A percentile compares a stretch with the other conserved stretches of the same genome.
phyloP scores from a whole-genome alignment of 1,284 basidiomycete genomes.

The Trichosporon ovoides region DNA sequence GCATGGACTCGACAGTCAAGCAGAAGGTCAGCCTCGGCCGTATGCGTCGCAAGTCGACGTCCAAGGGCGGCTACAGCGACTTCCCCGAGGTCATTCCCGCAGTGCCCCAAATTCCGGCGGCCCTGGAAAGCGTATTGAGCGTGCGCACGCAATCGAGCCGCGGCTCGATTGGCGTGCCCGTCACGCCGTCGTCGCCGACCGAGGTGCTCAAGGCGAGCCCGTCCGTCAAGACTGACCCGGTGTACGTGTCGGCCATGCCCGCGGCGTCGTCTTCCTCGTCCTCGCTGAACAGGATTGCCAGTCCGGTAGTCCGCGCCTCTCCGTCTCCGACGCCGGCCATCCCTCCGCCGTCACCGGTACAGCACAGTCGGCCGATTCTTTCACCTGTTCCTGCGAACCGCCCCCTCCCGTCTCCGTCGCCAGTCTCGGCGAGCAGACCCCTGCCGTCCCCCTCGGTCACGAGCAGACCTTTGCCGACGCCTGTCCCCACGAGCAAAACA shows the following conservation, averaged over 20 bases:
- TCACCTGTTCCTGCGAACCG: too few relatives aligned
- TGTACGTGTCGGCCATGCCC: not conserved
- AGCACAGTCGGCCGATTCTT: too few relatives aligned
- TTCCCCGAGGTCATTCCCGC: not conserved
- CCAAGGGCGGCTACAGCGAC: constrained; percentile 1
- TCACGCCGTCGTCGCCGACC: not conserved
- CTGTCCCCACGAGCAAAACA: not conserved
- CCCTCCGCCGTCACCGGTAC: not conserved
- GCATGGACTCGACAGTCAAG: not conserved
- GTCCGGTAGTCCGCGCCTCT: not conserved
- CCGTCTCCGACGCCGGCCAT: not conserved
- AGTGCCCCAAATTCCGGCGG: not conserved
- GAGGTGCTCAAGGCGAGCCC: not conserved
- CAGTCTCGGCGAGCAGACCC: too few relatives aligned
- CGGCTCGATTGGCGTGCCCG: not conserved
- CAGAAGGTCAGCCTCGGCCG: not conserved
- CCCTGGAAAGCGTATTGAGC: not conserved
- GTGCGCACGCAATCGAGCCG: not conserved
- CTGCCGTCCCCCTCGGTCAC: not conserved
- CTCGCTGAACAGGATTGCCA: not conserved
- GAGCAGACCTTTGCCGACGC: not conserved
- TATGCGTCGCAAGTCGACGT: not conserved
- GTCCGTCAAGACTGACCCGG: not conserved
- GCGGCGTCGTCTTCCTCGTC: not conserved
- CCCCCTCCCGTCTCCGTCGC: too few relatives aligned